Conservation (phyloP, 495 filamentous ascomycete species). For the Platismatia glauca region DNA sequence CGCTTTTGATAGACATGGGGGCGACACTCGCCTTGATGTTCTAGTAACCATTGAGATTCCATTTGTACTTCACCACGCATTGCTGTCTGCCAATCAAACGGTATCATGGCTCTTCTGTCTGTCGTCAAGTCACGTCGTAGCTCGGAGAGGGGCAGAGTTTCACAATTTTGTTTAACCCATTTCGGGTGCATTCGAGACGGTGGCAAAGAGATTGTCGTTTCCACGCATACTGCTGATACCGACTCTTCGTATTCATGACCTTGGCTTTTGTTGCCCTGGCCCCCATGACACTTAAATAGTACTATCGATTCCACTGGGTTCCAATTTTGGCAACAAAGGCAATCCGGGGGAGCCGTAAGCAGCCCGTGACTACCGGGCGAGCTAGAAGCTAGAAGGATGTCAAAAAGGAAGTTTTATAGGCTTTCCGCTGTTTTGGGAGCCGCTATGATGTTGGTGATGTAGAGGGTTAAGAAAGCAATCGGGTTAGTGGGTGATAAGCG, state of each 20-base stretch:
- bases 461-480: background rate
- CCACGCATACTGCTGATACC: background rate
- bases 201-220: background rate
- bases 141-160: constrained; percentile 10
- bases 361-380: background rate
- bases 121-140: background rate
- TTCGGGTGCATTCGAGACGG: background rate
- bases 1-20: background rate
- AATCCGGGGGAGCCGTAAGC: background rate
- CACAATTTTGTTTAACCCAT: background rate
- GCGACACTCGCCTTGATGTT: background rate
- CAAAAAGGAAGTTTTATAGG: background rate
- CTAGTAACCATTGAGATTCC: background rate
- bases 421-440: background rate
- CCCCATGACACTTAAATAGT: background rate
- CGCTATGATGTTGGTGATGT: background rate
- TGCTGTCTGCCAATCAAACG: background rate
- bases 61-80: background rate
- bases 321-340: constrained; percentile 5
- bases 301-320: background rate
- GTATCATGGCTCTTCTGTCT: background rate
- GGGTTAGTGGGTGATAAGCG: background rate
- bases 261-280: background rate
- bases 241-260: background rate
- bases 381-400: background rate